Evolutionary conservation across 768 basidiomycete genomes (phyloP), one percentile per base, ranked within the genome.

Genomic region (Termitomyces sp.): DNA sequence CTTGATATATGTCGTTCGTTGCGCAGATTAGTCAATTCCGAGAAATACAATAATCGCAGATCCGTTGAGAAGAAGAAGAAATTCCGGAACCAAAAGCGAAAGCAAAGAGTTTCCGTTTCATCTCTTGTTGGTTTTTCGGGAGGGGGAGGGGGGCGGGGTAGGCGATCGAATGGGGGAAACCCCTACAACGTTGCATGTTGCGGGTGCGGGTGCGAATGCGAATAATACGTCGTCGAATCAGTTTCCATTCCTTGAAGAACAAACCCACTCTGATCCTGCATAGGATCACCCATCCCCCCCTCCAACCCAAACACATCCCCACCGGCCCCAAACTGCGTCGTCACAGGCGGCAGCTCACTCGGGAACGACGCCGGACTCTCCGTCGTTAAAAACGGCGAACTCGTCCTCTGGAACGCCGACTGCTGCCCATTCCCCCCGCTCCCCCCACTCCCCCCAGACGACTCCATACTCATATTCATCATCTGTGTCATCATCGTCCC

Each of bases 401-500:
- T 76, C 16, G 73, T 75, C 31, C 79, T 67, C 62, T 73, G 76
- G 61, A 62, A 47, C 48, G 60, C 60, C 39, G 49, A n/a, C 23
- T 56, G 59, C 52, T 49, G 53, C 1, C 50, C 40, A 11, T 42
- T 32, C 12, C 16, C 45, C 18, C 18, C 18, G 20, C 16, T 25
- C 7, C 5, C 41, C 4, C 18, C 12, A 18, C 9, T 15, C 20
- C 52, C 53, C 5, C 48, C 49, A 51, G 33, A 6, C 35, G 47
- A 36, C 0, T 71, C 68, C 69, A 72, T 52, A 42, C 56, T 63
- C 61, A 70, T 65, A 45, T 59, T 67, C 70, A 72, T 71, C 72
- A 79, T 74, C 65, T 73, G 71, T 61, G 71, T 60, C 73, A 77
- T 76, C 57, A 77, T 59, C 54, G 68, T 66, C 53, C 68, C 68